Evolutionary conservation across 805 yeast genomes (phyloP), one percentile per base, ranked within the genome.

Genomic region (Hanseniaspora clermontiae): DNA sequence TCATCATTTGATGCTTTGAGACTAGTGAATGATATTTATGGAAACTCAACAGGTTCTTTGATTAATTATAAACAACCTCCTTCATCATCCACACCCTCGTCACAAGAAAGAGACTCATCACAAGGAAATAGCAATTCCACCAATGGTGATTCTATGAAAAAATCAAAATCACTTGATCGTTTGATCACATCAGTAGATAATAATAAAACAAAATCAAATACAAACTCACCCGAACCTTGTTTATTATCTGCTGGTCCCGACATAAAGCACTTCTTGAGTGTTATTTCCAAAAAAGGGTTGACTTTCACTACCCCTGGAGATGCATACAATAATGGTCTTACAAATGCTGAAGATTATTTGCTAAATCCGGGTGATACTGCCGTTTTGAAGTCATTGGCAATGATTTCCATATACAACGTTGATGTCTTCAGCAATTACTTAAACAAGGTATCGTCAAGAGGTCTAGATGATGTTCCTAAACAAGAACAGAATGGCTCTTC

Each of bases 1-100:
- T 43, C 48, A 31, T 49, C 55, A 8, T 56, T 56, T 38, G 53
- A 50, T 45, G 40, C 55, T 49, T 50, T 36, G 31, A 57, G 39
- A 50, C 52, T 34, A 31, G 45, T 49, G 19, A 55, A 50, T 45
- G 53, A 55, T 15, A 46, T 49, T 29, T 43, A 55, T 45, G 58
- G 58, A 5, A 55, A 55, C 15, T 29, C 50, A 10, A 17, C 45
- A 10, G 55, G 55, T 3, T 36, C 49, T 8, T 14, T 39, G 14
- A 27, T 51, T 6, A 43, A 36, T 19, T 17, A 39, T 17, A 51
- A 45, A 37, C 10, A 20, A 36, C 39, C 40, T 34, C 12, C 24
- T 31, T 14, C 15, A 9, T 45, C 48, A 45, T 17, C 37, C 15
- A 19, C 48, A 29, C 6, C 37, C 8, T 29, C 37, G 9, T 37